Evolutionary conservation across 495 filamentous ascomycete species (phyloP).

Genomic region (Articulospora tetracladia): DNA sequence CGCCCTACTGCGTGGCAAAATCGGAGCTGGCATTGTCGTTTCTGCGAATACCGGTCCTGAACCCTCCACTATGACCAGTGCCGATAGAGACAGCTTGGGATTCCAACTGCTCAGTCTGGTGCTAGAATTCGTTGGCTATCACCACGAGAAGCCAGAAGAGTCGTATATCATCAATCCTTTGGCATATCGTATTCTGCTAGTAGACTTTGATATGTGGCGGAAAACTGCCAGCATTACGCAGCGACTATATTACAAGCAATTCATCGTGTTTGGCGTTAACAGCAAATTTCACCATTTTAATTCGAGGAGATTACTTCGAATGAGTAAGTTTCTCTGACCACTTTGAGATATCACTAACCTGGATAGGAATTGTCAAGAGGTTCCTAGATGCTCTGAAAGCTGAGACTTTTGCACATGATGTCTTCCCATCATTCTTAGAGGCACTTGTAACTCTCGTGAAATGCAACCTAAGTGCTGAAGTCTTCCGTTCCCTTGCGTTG

Average conservation of each 20-base stretch:
- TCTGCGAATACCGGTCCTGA: constrained; percentile 31
- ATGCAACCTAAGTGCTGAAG: constrained; percentile 73
- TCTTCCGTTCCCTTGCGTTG: constrained; percentile 80
- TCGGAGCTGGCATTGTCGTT: constrained; percentile 49
- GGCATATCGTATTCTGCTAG: constrained; percentile 84
- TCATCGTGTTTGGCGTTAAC: constrained; percentile 71
- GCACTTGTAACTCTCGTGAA: constrained; percentile 76
- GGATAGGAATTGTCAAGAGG: constrained; percentile 78
- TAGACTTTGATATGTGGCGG: constrained; percentile 91
- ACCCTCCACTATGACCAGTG: constrained; percentile 35
- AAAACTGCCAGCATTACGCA: constrained; percentile 69
- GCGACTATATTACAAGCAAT: constrained; percentile 88
- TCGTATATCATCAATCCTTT: constrained; percentile 94
- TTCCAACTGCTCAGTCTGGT: constrained; percentile 71
- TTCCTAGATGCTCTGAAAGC: constrained; percentile 85
- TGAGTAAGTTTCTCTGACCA: constrained; percentile 63
- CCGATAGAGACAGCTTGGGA: constrained; percentile 61
- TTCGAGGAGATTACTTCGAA: constrained; percentile 73
- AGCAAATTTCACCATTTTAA: constrained; percentile 95
- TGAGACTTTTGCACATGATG: constrained; percentile 66
- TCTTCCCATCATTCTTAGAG: constrained; percentile 68
- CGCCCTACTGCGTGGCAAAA: constrained; percentile 69
- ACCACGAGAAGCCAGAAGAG: constrained; percentile 66
- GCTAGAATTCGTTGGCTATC: constrained; percentile 83
- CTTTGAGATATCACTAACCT: neutral